Base-by-base conservation (phyloP, 176 grass and related monocot genomes). In the Elymus sibiricus region DNA sequence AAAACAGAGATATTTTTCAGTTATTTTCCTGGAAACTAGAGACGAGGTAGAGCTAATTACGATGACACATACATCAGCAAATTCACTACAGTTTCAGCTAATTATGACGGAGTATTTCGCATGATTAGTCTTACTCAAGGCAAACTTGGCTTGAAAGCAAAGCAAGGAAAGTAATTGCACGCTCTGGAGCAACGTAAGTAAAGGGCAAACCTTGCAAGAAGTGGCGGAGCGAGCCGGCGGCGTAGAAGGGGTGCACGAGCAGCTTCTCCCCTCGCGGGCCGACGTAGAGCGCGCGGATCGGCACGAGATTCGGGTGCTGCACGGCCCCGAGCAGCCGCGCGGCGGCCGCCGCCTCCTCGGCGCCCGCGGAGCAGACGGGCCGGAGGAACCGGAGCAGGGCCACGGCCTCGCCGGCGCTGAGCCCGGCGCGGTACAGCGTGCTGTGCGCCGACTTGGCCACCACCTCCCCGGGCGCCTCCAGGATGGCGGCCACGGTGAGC, bases 391-490 rank as follows among this genome's bases (percentile, higher is more conserved):
- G 89, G 79, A 98, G 89, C 85, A 95, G 79, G 61, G 92, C 91
- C 29, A 88, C 86, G 10, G 89, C 74, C 43, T 87, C 55, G 79
- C 77, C 87, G 25, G 81, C 75, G 79, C 84, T 79, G 58, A 98
- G 83, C 5, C 87, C 87, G 17, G 95, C 95, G 87, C 93, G 89
- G 91, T 98, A 98, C 34, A 95, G 83, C 74, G 95, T 95, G 79
- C 89, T 92, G 84, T 95, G 90, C 32, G 82, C 78, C 17, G 91
- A 98, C 84, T 98, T 98, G 76, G 91, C 89, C 11, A 98, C 86
- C 76, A 98, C 95, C 87, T 98, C 95, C 19, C 95, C 95, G 31
- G 95, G 95, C 31, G 95, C 93, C 91, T 98, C 93, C 13, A 98
- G 86, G 83, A 98, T 95, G 47, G 82, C 85, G 76, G 79, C 64